Percentiles rank a stretch among this genome's conserved stretches.
Conservation (phyloP, 2,329 filamentous ascomycete genomes). For the Beauveria brongniartii region DNA sequence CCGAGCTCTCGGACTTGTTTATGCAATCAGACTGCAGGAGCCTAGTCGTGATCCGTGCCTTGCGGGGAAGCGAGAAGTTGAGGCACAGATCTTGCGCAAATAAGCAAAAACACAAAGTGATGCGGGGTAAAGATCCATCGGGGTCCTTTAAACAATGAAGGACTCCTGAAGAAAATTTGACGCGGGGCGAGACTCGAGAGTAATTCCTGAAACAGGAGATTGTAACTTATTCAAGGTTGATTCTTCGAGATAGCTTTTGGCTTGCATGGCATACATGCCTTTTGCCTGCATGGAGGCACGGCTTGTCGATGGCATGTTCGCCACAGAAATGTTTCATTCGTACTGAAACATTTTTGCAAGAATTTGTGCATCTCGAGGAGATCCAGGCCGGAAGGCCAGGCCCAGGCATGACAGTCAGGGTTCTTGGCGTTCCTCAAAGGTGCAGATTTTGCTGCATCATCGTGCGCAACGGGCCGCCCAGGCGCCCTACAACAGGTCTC, state of each 20-base stretch:
- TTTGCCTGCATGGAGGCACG: too few species aligned
- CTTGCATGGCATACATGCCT: too few species aligned
- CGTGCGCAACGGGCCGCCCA: background rate
- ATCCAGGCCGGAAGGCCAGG: too few species aligned
- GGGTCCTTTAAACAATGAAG: too few species aligned
- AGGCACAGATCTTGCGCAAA: background rate
- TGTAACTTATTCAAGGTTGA: too few species aligned
- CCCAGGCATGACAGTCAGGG: background rate
- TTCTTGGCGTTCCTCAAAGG: background rate
- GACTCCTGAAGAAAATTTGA: too few species aligned
- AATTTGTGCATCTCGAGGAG: background rate
- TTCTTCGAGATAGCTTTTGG: too few species aligned
- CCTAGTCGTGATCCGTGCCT: slow-evolving; percentile 2
- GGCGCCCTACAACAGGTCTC: background rate
- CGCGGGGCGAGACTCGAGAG: too few species aligned
- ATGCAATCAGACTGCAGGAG: background rate
- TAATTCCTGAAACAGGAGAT: too few species aligned
- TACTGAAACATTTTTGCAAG: too few species aligned
- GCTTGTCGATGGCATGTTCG: too few species aligned
- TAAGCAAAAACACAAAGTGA: background rate
- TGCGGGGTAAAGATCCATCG: background rate
- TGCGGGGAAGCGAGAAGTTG: background rate
- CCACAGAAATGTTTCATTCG: too few species aligned
- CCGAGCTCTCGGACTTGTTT: background rate
- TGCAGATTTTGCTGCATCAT: background rate